phyloP scores from a whole-genome alignment of 2,329 filamentous ascomycete species.

The Orbilia brochopaga region DNA sequence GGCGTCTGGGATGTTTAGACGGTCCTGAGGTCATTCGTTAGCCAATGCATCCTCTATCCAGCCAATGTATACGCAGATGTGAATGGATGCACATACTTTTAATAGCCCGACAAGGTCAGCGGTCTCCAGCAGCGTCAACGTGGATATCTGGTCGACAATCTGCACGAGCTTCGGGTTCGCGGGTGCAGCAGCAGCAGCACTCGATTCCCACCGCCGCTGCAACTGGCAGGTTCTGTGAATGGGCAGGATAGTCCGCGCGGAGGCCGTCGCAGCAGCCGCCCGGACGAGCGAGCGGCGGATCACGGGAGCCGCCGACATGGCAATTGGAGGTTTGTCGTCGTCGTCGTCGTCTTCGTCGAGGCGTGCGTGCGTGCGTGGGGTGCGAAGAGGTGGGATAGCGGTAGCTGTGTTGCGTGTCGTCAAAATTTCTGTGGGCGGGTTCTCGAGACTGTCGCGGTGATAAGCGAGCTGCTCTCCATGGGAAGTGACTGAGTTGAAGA shows the following conservation, averaged over 20 bases:
- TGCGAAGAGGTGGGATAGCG: neutral
- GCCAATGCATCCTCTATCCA: neutral
- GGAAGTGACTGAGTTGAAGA: too few species aligned
- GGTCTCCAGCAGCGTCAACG: constrained; percentile 96
- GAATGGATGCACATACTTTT: constrained; percentile 70
- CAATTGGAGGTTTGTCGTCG: constrained; percentile 24
- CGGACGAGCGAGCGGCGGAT: constrained; percentile 45
- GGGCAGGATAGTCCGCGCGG: constrained; percentile 24
- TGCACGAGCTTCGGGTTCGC: constrained; percentile 87
- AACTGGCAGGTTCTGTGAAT: constrained; percentile 39
- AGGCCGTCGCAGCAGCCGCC: constrained; percentile 17
- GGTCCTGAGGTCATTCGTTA: constrained; percentile 70
- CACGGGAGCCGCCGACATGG: constrained; percentile 42
- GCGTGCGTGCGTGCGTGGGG: neutral
- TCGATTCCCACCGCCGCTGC: constrained; percentile 72
- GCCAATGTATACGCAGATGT: too few species aligned
- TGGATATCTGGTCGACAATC: constrained; percentile 98
- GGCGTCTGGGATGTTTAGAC: constrained; percentile 96
- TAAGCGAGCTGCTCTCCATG: constrained; percentile 42
- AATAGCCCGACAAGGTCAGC: constrained; percentile 92
- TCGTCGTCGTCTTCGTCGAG: constrained; percentile 35
- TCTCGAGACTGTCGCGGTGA: constrained; percentile 17
- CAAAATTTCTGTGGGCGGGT: constrained; percentile 41
- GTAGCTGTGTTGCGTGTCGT: constrained; percentile 13
- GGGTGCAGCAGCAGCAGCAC: constrained; percentile 69